These are phyloP conservation scores for Globisporangium uncinulatum DNA, from an alignment of 352 stramenopile genomes.

Conservation along the genomic window DNA sequence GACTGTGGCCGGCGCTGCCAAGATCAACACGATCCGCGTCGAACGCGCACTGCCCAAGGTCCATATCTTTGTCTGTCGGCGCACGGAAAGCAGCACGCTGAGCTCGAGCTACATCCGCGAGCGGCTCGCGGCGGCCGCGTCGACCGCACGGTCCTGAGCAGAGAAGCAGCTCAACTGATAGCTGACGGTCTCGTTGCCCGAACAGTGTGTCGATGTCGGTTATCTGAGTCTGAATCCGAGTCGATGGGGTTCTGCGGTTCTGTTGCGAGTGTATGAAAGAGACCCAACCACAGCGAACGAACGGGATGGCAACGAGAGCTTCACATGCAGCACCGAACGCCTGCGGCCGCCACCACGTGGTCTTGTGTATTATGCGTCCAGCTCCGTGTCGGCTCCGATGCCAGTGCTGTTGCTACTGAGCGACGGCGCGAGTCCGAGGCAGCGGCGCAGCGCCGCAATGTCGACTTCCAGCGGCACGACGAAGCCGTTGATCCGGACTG, in stretches of 20 bases:
- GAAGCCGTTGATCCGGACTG: constrained; percentile 71
- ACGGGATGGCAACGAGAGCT: no score
- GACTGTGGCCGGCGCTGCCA: constrained; percentile 64
- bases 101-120: constrained; percentile 82
- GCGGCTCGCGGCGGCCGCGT: constrained; percentile 31
- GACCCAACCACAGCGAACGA: no score
- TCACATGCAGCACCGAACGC: background rate
- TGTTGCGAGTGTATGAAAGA: no score
- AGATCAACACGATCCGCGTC: constrained; percentile 79
- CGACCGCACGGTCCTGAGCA: constrained; percentile 1
- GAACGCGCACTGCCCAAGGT: constrained; percentile 52
- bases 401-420: constrained; percentile 11
- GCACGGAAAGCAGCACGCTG: constrained; percentile 78
- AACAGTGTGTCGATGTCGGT: no score
- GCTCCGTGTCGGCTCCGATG: constrained; percentile 9
- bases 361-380: constrained; percentile 2
- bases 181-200: no score
- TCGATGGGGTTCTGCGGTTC: no score
- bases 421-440: constrained; percentile 15
- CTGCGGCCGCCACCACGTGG: background rate
- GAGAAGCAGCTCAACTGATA: no score
- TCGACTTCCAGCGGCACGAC: constrained; percentile 68
- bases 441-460: constrained; percentile 46
- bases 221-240: no score
- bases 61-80: constrained; percentile 70